Percentiles rank a stretch among this genome's conserved stretches.
Conservation (phyloP, 2,329 filamentous ascomycete genomes). For the Fulvia fulva region DNA sequence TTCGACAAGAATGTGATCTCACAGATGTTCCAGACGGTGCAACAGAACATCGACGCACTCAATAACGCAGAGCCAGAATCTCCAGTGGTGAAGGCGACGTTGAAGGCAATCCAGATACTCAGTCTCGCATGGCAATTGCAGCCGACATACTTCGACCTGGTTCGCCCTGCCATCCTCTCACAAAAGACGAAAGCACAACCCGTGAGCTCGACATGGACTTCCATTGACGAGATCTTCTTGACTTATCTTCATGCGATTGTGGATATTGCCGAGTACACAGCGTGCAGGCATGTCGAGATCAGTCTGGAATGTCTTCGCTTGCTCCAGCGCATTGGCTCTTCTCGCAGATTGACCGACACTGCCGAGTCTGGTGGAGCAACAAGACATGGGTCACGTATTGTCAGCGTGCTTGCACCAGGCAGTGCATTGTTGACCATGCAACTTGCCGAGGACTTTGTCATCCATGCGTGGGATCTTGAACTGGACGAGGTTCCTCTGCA, state of each 20-base stretch:
- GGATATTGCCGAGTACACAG: conserved; percentile 80
- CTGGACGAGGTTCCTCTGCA: conserved; percentile 67
- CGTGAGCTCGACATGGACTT: conserved; percentile 74
- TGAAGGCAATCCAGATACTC: conserved; percentile 79
- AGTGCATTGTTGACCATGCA: conserved; percentile 69
- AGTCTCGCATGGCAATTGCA: conserved; percentile 80
- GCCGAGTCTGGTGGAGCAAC: conserved; percentile 59
- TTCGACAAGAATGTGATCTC: conserved; percentile 87
- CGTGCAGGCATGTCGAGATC: conserved; percentile 74
- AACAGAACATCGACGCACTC: conserved; percentile 70
- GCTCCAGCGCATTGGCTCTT: conserved; percentile 80
- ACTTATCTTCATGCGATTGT: conserved; percentile 75
- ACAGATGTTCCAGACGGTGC: conserved; percentile 71
- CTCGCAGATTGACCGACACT: conserved; percentile 70
- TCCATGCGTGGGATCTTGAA: conserved; percentile 79
- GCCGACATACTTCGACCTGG: conserved; percentile 84
- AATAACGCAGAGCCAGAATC: conserved; percentile 71
- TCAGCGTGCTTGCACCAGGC: conserved; percentile 24
- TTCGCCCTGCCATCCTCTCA: conserved; percentile 71
- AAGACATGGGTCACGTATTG: conserved; percentile 26
- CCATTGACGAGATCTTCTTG: conserved; percentile 86
- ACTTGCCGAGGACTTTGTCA: conserved; percentile 75
- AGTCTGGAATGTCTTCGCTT: conserved; percentile 77
- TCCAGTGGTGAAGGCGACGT: conserved; percentile 72
- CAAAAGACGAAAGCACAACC: conserved; percentile 57